phyloP scores from a whole-genome alignment of 768 basidiomycete genomes.

The Agrocybe pediades region DNA sequence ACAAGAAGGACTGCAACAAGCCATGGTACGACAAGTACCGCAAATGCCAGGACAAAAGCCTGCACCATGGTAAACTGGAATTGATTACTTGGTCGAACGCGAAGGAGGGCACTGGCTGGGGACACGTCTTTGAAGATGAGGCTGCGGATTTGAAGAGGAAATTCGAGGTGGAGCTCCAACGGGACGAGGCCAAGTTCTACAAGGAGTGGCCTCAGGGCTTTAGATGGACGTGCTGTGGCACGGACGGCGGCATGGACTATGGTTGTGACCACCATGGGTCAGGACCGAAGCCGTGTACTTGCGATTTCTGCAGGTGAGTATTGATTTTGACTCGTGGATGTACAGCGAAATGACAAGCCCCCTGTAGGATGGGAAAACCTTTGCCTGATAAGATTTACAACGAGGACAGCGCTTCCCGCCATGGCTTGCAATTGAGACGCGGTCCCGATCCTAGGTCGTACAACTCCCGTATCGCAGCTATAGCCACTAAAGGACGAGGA shows the following conservation, averaged over 20 bases:
- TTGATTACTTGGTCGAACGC: slow-evolving; percentile 35
- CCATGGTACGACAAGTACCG: slow-evolving; percentile 35
- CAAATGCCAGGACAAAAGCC: slow-evolving; percentile 29
- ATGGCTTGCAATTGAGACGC: slow-evolving; percentile 31
- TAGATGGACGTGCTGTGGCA: slow-evolving; percentile 42
- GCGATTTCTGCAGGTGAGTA: slow-evolving; percentile 38
- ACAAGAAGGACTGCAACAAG: slow-evolving; percentile 28
- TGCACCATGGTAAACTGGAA: slow-evolving; percentile 36
- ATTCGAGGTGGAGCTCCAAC: slow-evolving; percentile 29
- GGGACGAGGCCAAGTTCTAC: slow-evolving; percentile 28
- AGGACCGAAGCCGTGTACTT: slow-evolving; percentile 35
- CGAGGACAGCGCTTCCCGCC: slow-evolving; percentile 25
- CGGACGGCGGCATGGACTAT: slow-evolving; percentile 30
- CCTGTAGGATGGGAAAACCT: slow-evolving; percentile 34
- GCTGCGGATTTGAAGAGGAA: slow-evolving; percentile 27
- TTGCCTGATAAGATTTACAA: slow-evolving; percentile 30
- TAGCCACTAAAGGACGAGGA: slow-evolving; percentile 19
- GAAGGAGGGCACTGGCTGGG: slow-evolving; percentile 32
- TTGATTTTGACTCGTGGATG: not conserved
- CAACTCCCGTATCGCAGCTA: slow-evolving; percentile 17
- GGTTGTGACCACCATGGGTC: slow-evolving; percentile 43
- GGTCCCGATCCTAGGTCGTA: slow-evolving; percentile 36
- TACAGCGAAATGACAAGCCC: not conserved
- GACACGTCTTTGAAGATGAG: slow-evolving; percentile 25
- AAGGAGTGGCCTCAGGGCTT: slow-evolving; percentile 33